Evolutionary conservation across 371 early-diverging fungal genomes (phyloP), one percentile per base, ranked within the genome.

Genomic region (Lichtheimia ramosa): DNA sequence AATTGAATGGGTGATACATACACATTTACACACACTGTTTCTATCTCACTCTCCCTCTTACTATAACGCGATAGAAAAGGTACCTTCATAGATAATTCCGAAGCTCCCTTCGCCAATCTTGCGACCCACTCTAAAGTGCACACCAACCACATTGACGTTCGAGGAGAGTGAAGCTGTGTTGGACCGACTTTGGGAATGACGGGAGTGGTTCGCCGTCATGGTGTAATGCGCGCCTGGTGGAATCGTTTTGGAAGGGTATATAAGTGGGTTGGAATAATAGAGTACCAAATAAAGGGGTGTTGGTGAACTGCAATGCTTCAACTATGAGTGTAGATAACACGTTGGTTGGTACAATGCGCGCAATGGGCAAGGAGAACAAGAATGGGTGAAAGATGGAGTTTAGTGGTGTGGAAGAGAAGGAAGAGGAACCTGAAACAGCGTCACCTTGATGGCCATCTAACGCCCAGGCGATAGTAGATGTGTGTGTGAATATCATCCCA

Each of bases 61-160:
- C 28, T 34, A 5, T 2, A 34, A 8, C 46, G 46, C n/a, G 46
- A n/a, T 46, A 16, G 18, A 18, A 25, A 25, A 25, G 5, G 46
- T 83, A 91, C 96, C 97, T 87, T 96, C 95, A 75, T 95, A 96
- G 66, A 96, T 95, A 71, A 94, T 88, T 48, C 97, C 97, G 82
- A 96, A 96, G 64, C 88, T 88, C 34, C 97, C 97, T 72, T 96
- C 96, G 51, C 96, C 97, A 79, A 96, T 94, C 81, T 92, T 92
- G 68, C 89, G 89, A 48, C 95, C 95, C 34, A 96, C 93, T 58
- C 83, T 86, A 77, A 91, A 96, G 71, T 95, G 96, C 8, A 92
- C 93, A 16, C 96, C 96, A 25, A 96, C 94, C 41, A 85, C 81
- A 57, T 82, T 85, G 54, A 62, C 60, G 23, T 65, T 54, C n/a